Evolutionary conservation across 176 grass and related monocot genomes (phyloP).

Genomic region (Bromus sterilis): DNA sequence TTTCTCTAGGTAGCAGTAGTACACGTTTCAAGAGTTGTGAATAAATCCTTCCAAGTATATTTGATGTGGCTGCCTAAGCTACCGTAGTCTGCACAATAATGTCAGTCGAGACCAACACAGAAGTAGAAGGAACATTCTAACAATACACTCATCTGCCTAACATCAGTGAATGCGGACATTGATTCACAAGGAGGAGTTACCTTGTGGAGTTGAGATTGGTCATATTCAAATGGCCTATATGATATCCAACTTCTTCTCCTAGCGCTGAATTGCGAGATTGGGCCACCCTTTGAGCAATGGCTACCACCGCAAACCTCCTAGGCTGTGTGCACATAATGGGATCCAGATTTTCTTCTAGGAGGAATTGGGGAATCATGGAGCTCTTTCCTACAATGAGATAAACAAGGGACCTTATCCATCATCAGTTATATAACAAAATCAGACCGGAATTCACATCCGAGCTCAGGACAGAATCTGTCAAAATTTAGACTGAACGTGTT

Average conservation of each 20-base stretch:
- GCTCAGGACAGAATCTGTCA: neutral
- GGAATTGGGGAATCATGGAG: conserved; percentile 72
- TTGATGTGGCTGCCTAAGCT: neutral
- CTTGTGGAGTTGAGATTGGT: conserved; percentile 53
- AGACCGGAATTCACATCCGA: neutral
- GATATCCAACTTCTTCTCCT: conserved; percentile 86
- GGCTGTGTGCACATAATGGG: conserved; percentile 91
- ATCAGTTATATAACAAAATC: neutral
- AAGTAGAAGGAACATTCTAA: neutral
- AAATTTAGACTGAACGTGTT: neutral
- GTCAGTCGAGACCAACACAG: neutral
- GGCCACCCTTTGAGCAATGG: conserved; percentile 71
- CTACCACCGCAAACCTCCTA: conserved; percentile 85
- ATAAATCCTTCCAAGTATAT: too few relatives aligned
- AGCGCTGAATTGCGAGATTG: conserved; percentile 63
- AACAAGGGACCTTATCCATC: neutral
- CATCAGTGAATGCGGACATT: neutral
- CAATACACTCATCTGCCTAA: neutral
- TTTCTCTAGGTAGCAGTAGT: too few relatives aligned
- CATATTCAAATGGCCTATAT: conserved; percentile 86
- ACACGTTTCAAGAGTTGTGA: too few relatives aligned
- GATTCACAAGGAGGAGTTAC: conserved; percentile 21
- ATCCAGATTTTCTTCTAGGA: conserved; percentile 79
- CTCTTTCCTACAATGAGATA: conserved; percentile 63
- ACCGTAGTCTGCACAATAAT: neutral